Base-by-base conservation (phyloP, 2,329 filamentous ascomycete species). In the Zymoseptoria ardabiliae region DNA sequence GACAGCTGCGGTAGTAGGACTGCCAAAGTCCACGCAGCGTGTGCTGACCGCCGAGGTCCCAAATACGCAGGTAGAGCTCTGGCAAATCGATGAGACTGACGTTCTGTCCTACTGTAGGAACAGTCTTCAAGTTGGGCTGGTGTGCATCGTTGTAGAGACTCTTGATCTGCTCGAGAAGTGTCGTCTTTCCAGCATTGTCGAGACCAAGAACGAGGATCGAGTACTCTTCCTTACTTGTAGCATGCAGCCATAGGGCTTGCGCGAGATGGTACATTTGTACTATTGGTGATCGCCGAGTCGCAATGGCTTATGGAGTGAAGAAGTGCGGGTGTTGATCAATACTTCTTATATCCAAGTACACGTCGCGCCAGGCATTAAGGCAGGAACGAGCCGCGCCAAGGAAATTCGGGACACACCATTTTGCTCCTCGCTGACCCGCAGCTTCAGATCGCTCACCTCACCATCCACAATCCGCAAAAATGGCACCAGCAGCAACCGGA, bases 181-280 rank as follows among this genome's bases (percentile, higher is more conserved):
- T 97, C 49, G 94, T 97, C 81, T 97, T 97, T 75, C 94, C 94
- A 62, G 94, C 94, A 74, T 97, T 97, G 81, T 97, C 94, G 72
- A 97, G 89, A 64, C 94, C 94, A 69, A 97, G 89, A 67, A 97
- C 88, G 72, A 97, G 90, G 71, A 97, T 90, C 21, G 93, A 97
- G 81, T 97, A 97, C 79, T 97, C 93, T 94, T 97, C 92, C 84
- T 97, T 97, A 77, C 91, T 96, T 19, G 93, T 97, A 59, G 91
- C 93, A 74, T 96, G 90, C 70, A 94, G 85, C 77, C 97, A 99
- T 60, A 99, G 82, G 61, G 91, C 92, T 75, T 97, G 97, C 71
- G 90, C 87, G 69, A 99, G 86, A 78, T 97, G 93, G 79, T 97
- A 97, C 93, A 97, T 97, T 53, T 61, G 59, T 54, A 54, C 60